Evolutionary conservation across 1,284 basidiomycete species (phyloP), one percentile per base, ranked within the genome.

Genomic region (Singerocomus rubriflavus): DNA sequence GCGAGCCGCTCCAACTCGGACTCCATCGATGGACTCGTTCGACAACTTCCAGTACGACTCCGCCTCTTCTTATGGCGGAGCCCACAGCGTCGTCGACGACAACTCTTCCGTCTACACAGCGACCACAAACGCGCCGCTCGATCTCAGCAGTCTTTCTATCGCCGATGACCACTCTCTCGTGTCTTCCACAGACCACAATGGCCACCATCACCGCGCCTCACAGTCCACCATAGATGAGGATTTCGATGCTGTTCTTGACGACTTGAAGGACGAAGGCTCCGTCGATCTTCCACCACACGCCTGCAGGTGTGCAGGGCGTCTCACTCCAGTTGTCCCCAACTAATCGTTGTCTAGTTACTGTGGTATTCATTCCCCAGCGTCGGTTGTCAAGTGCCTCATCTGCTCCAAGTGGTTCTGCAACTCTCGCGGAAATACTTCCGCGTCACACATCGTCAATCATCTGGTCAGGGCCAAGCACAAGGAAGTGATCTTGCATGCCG

Each of bases 351-450:
- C 51, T 56, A 96, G 93, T 66, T 99, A 99, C 68, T 99, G 96
- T 64, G 96, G 96, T n/a, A 97, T 99, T 46, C 95, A 98, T 71
- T 96, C 93, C 49, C 93, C 96, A 2, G 88, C 93, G 5, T 96
- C 93, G 46, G 97, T 99, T 14, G 96, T 99, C 55, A 96, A 97
- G 73, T 99, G 97, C 65, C 79, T 98, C 31, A 73, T 94, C 46
- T 99, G 97, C 71, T 84, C 84, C 51, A 99, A 99, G 70, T 99
- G 96, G 94, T 99, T 99, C 71, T 99, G 97, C 78, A 99, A 99
- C 71, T 96, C 96, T n/a, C 84, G 96, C 46, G 95, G 96, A 47
- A 96, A 95, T 64, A 98, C 95, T 3, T 96, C 95, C 1, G 96
- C 95, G 4, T 98, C 94, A 2, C 97, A 99, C 69, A 99, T 99